phyloP scores from a whole-genome alignment of 148 eudicot species.

The Cornus florida region DNA sequence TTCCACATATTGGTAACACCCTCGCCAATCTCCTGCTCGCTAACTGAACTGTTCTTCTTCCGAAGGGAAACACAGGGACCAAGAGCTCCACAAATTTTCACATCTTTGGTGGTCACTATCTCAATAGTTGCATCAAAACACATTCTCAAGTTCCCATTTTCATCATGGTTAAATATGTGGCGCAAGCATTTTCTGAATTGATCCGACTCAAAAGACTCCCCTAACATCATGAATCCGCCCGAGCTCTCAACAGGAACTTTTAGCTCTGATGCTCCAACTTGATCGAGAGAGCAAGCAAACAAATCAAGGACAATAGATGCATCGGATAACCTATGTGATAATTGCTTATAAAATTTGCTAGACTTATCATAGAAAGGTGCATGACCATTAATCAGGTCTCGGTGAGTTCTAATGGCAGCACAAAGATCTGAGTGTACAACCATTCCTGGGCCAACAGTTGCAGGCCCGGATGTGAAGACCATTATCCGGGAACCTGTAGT shows the following conservation, averaged over 20 bases:
- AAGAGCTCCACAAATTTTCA: constrained; percentile 87
- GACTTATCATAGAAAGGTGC: constrained; percentile 64
- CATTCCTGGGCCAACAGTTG: constrained; percentile 90
- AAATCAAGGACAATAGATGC: constrained; percentile 84
- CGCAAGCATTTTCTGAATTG: constrained; percentile 77
- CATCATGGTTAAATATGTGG: constrained; percentile 61
- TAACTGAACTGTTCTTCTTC: constrained; percentile 61
- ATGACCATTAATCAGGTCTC: constrained; percentile 62
- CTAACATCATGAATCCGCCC: constrained; percentile 90
- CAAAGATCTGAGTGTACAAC: constrained; percentile 63
- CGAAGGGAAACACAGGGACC: constrained; percentile 84
- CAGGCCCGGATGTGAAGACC: constrained; percentile 97
- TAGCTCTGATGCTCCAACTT: constrained; percentile 93
- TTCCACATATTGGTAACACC: constrained; percentile 85
- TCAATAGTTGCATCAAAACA: constrained; percentile 83
- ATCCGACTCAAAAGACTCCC: constrained; percentile 80
- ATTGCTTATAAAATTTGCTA: constrained; percentile 51
- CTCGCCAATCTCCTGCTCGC: constrained; percentile 74
- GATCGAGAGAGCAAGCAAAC: constrained; percentile 97
- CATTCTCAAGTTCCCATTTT: constrained; percentile 73
- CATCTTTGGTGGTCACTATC: constrained; percentile 79
- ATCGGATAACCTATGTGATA: constrained; percentile 64
- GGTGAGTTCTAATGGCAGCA: constrained; percentile 81
- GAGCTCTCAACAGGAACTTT: constrained; percentile 75
- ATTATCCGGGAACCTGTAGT: constrained; percentile 75